A percentile compares a stretch with the other conserved stretches of the same genome.
phyloP scores from a whole-genome alignment of 148 eudicot genomes.

The Silene conica region DNA sequence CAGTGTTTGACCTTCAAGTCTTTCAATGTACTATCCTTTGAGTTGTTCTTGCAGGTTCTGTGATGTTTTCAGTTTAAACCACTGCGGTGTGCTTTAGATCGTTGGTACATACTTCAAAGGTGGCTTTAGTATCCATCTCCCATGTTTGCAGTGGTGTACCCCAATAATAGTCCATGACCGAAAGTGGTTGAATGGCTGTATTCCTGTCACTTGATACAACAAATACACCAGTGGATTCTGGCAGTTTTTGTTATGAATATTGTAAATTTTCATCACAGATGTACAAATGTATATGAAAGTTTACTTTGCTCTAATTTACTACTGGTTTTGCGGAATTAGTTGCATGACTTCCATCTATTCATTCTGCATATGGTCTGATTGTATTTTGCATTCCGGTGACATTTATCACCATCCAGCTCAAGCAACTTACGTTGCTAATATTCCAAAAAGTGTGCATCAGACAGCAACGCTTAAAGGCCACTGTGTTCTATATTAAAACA shows the following conservation, averaged over 20 bases:
- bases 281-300: conserved; percentile 1
- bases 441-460: not conserved
- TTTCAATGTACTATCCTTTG: too few species aligned
- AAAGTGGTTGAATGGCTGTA: too few species aligned
- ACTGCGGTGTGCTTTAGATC: too few species aligned
- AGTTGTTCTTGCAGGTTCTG: too few species aligned
- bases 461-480: not conserved
- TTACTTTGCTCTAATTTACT: not conserved
- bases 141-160: too few species aligned
- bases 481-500: too few species aligned
- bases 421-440: not conserved
- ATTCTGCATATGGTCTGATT: conserved; percentile 4
- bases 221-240: conserved; percentile 6
- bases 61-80: too few species aligned
- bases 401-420: not conserved
- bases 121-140: too few species aligned
- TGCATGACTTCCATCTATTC: not conserved
- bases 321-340: not conserved
- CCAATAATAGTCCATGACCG: too few species aligned
- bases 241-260: conserved; percentile 23
- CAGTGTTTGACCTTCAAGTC: too few species aligned
- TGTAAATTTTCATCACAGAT: conserved; percentile 20
- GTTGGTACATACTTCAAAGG: too few species aligned
- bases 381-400: conserved; percentile 2
- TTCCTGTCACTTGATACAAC: too few species aligned